Percentiles rank a stretch among this genome's conserved stretches.
Conservation (phyloP, 1,284 basidiomycete genomes). For the Pseudozyma sp. region DNA sequence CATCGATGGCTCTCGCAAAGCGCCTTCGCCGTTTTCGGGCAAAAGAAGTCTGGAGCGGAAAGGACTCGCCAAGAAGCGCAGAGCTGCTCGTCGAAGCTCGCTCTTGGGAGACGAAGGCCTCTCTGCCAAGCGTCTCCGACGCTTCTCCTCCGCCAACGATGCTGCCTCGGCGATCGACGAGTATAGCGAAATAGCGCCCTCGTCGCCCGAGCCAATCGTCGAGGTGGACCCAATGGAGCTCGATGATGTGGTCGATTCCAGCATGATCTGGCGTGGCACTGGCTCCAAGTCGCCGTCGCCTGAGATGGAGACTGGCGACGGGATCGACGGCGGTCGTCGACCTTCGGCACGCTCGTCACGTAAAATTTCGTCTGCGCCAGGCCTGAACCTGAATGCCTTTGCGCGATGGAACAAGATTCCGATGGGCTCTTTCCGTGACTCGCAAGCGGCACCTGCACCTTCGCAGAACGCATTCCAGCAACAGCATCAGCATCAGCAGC, state of each 20-base stretch:
- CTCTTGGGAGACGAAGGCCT: slow-evolving; percentile 45
- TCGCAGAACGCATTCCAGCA: slow-evolving; percentile 34
- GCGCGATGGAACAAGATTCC: slow-evolving; percentile 66
- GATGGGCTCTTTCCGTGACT: slow-evolving; percentile 65
- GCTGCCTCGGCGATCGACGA: slow-evolving; percentile 44
- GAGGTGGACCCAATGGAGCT: slow-evolving; percentile 62
- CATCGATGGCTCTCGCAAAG: slow-evolving; percentile 63
- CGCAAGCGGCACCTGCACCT: slow-evolving; percentile 39
- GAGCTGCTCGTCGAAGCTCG: slow-evolving; percentile 34
- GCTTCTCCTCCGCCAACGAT: slow-evolving; percentile 49
- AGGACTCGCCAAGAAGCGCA: slow-evolving; percentile 55
- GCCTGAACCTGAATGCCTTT: slow-evolving; percentile 61
- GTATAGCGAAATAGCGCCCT: slow-evolving; percentile 50
- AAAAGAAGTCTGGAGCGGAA: slow-evolving; percentile 53
- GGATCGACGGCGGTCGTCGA: slow-evolving; percentile 22
- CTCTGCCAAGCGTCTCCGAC: slow-evolving; percentile 53
- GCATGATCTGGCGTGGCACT: slow-evolving; percentile 57
- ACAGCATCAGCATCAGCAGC: slow-evolving; percentile 37
- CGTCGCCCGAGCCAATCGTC: slow-evolving; percentile 51
- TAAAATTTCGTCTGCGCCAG: slow-evolving; percentile 31
- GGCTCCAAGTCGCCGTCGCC: slow-evolving; percentile 50
- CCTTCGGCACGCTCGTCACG: slow-evolving; percentile 23
- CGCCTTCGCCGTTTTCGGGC: slow-evolving; percentile 64
- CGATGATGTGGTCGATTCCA: slow-evolving; percentile 63
- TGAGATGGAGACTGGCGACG: slow-evolving; percentile 20